Evolutionary conservation across 345 rosid species (phyloP).

Genomic region (Eucalyptus rudis): DNA sequence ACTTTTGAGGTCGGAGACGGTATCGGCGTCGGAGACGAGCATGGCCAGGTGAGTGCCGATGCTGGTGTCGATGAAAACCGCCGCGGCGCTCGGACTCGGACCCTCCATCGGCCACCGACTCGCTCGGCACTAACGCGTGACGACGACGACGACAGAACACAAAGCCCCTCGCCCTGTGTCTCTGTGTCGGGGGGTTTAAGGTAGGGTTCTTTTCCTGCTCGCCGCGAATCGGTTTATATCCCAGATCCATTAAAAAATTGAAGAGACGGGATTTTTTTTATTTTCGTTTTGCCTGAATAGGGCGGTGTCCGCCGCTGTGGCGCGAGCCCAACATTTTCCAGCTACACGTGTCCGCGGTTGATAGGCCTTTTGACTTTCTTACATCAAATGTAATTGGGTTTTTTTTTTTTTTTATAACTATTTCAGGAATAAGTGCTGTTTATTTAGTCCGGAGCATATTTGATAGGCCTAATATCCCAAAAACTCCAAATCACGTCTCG

Average conservation of each 20-base stretch:
- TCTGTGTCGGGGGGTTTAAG: background rate
- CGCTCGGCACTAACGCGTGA: background rate
- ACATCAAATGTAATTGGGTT: background rate
- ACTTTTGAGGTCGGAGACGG: slow-evolving; percentile 53
- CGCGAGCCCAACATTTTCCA: background rate
- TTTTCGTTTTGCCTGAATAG: background rate
- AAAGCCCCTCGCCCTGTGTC: background rate
- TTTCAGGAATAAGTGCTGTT: background rate
- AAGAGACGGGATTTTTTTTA: background rate
- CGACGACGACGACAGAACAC: background rate
- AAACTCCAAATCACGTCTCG: background rate
- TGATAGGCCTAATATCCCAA: too few species aligned
- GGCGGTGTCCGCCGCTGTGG: background rate
- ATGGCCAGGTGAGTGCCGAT: slow-evolving; percentile 45
- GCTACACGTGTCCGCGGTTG: background rate
- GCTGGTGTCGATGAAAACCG: slow-evolving; percentile 44
- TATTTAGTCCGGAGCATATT: background rate
- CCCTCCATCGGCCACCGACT: background rate
- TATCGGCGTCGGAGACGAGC: slow-evolving; percentile 29
- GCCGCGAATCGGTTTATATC: background rate
- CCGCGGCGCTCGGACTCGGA: background rate
- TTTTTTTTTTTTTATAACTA: too few species aligned
- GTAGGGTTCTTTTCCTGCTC: background rate
- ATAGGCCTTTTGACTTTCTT: background rate
- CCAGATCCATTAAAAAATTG: background rate